These are phyloP conservation scores for Rubus idaeus DNA, from an alignment of 306 rosid genomes.

Conservation along the genomic window DNA sequence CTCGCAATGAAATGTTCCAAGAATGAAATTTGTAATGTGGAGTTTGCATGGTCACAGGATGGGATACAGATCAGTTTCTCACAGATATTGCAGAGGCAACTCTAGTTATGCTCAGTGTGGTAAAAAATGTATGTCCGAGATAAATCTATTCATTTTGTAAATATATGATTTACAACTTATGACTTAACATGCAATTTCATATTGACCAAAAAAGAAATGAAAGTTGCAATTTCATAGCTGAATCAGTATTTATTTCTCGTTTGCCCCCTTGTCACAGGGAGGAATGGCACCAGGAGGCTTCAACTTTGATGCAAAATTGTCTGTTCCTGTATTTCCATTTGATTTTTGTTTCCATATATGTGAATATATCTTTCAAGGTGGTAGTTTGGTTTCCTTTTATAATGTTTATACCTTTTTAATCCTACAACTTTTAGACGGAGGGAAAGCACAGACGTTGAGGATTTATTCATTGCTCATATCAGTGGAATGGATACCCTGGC, in stretches of 20 bases:
- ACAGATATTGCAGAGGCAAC: slow-evolving; percentile 87
- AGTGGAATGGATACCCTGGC: slow-evolving; percentile 91
- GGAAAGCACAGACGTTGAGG: slow-evolving; percentile 98
- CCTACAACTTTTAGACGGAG: slow-evolving; percentile 54
- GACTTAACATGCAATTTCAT: neutral
- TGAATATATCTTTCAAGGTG: neutral
- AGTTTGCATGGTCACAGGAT: slow-evolving; percentile 47
- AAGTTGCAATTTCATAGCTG: neutral
- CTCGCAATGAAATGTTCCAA: neutral
- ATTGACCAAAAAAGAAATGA: neutral
- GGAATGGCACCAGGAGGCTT: slow-evolving; percentile 98
- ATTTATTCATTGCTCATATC: slow-evolving; percentile 86
- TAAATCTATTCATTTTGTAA: neutral
- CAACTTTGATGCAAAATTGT: slow-evolving; percentile 97
- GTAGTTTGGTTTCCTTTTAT: neutral
- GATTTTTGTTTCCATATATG: neutral
- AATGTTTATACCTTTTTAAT: slow-evolving; percentile 9
- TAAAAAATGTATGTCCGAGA: slow-evolving; percentile 59
- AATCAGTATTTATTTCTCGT: neutral
- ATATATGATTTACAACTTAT: neutral
- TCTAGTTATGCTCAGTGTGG: slow-evolving; percentile 74
- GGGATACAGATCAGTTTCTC: slow-evolving; percentile 98
- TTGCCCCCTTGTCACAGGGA: slow-evolving; percentile 42
- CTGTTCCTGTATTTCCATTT: slow-evolving; percentile 30
- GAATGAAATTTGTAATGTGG: neutral